Conservation (phyloP, 345 rosid genomes). For the Melaleuca quinquenervia region DNA sequence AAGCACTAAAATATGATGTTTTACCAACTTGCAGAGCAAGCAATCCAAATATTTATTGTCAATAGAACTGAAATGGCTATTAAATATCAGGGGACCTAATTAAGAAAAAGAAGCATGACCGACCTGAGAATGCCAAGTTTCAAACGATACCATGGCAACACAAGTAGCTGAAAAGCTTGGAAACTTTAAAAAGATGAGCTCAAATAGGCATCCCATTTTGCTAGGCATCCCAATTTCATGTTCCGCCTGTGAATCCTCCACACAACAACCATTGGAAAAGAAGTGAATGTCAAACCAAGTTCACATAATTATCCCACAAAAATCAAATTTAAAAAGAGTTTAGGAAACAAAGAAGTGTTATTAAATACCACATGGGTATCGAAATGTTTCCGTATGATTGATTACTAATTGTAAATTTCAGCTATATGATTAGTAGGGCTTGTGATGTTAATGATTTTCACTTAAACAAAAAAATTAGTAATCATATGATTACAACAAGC, state of each 20-base stretch:
- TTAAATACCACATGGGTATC: neutral
- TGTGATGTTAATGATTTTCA: neutral
- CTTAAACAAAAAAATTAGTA: too few species aligned
- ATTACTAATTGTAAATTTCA: neutral
- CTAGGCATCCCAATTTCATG: too few species aligned
- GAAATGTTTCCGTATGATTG: neutral
- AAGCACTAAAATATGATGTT: too few species aligned
- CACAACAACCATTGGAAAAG: neutral
- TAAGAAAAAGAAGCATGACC: neutral
- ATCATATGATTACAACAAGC: neutral
- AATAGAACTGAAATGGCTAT: too few species aligned
- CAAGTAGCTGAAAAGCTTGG: neutral
- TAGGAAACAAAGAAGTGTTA: neutral
- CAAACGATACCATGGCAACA: neutral
- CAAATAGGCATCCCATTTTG: too few species aligned
- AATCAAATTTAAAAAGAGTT: neutral
- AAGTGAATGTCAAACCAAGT: neutral
- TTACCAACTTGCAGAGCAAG: too few species aligned
- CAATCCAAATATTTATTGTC: too few species aligned
- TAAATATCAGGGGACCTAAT: neutral
- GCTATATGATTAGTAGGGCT: neutral
- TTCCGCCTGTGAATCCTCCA: too few species aligned
- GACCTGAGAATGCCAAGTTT: neutral
- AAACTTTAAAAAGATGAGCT: neutral
- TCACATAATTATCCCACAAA: neutral